These are phyloP conservation scores for Aspergillus glaucus DNA, from an alignment of 2,329 filamentous ascomycete species.

Conservation along the genomic window DNA sequence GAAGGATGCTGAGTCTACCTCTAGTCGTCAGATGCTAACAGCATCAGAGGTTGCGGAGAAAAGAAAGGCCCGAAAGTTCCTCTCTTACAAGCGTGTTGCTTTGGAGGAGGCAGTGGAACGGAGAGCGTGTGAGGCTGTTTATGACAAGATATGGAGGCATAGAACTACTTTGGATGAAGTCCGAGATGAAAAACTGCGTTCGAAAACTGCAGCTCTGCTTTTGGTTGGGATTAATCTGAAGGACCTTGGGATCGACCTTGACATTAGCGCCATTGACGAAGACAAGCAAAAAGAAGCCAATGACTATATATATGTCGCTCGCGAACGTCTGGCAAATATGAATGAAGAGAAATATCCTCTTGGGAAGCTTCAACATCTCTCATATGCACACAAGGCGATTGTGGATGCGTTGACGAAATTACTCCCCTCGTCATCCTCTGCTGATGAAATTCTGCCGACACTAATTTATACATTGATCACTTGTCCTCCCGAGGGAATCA, in stretches of 20 bases:
- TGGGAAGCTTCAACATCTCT: constrained; percentile 84
- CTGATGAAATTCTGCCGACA: constrained; percentile 94
- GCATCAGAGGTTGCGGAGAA: constrained; percentile 73
- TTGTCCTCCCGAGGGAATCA: constrained; percentile 74
- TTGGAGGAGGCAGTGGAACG: constrained; percentile 90
- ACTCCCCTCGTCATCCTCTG: constrained; percentile 71
- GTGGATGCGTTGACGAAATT: constrained; percentile 72
- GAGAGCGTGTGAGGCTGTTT: constrained; percentile 76
- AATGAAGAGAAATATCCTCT: constrained; percentile 79
- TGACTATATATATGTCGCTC: constrained; percentile 64
- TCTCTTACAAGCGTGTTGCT: constrained; percentile 69
- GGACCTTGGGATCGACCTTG: constrained; percentile 74
- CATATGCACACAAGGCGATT: constrained; percentile 84
- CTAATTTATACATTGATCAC: constrained; percentile 95
- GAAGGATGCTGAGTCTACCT: constrained; percentile 34
- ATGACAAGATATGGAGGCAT: constrained; percentile 84
- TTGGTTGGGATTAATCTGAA: constrained; percentile 86
- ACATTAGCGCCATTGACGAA: constrained; percentile 47
- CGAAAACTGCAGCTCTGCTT: constrained; percentile 81
- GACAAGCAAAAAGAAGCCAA: constrained; percentile 63
- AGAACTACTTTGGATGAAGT: constrained; percentile 89
- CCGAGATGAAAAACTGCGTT: constrained; percentile 87
- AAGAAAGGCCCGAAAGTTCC: constrained; percentile 67
- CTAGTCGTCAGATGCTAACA: constrained; percentile 82
- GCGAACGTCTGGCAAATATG: constrained; percentile 70